These are phyloP conservation scores for Nothophytophthora sp. DNA, from an alignment of 352 stramenopile genomes.

Conservation along the genomic window DNA sequence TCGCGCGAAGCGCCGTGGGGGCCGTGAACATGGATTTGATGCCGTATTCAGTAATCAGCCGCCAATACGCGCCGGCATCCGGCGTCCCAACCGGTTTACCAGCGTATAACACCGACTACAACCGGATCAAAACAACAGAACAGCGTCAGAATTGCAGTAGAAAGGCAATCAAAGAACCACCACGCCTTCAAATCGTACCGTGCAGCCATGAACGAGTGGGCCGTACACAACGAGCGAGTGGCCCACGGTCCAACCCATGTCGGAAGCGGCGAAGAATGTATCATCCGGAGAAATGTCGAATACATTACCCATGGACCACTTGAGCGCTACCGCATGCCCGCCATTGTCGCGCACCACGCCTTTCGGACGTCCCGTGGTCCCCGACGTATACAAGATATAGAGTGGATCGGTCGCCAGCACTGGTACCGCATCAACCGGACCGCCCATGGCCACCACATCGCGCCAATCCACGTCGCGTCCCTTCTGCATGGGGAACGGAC, in stretches of 20 bases:
- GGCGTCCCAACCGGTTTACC: slow-evolving; percentile 89
- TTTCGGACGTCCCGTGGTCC: slow-evolving; percentile 75
- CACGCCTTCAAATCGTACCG: slow-evolving; percentile 26
- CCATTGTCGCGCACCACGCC: slow-evolving; percentile 79
- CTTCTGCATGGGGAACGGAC: slow-evolving; percentile 43
- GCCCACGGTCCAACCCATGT: slow-evolving; percentile 91
- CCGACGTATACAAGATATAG: slow-evolving; percentile 84
- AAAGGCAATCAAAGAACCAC: neutral
- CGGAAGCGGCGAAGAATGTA: slow-evolving; percentile 83
- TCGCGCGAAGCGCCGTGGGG: slow-evolving; percentile 89
- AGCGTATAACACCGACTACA: slow-evolving; percentile 87
- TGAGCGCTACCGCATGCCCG: slow-evolving; percentile 83
- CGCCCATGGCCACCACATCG: slow-evolving; percentile 43
- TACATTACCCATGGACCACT: slow-evolving; percentile 83
- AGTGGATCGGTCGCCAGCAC: slow-evolving; percentile 65
- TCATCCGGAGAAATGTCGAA: slow-evolving; percentile 76
- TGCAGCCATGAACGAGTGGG: slow-evolving; percentile 85
- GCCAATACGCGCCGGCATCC: slow-evolving; percentile 88
- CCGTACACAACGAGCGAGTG: slow-evolving; percentile 91
- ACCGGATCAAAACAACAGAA: neutral
- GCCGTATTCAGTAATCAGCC: slow-evolving; percentile 80
- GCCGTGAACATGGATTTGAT: slow-evolving; percentile 92
- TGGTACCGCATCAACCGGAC: slow-evolving; percentile 39
- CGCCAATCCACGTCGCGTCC: slow-evolving; percentile 55
- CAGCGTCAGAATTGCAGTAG: neutral